These are phyloP conservation scores for Alternaria viburni DNA, from an alignment of 2,329 filamentous ascomycete genomes.

Conservation along the genomic window DNA sequence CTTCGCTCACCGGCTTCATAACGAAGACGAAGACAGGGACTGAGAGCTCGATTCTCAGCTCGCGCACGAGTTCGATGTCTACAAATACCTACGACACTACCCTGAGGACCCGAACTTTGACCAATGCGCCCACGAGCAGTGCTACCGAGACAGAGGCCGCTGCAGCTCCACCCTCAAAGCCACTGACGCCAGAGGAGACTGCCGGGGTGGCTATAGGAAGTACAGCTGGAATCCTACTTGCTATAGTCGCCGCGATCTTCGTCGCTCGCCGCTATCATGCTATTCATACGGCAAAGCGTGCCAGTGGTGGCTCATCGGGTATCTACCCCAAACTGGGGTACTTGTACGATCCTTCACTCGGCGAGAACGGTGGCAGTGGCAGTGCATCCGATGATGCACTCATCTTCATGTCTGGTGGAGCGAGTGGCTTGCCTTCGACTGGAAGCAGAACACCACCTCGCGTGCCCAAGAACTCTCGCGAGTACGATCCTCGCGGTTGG, in stretches of 20 bases:
- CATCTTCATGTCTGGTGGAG: conserved; percentile 33
- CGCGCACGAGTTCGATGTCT: not conserved
- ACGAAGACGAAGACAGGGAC: not conserved
- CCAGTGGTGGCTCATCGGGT: conserved; percentile 21
- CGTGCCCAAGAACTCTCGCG: conserved; percentile 1
- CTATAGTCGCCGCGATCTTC: conserved; percentile 41
- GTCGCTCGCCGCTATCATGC: conserved; percentile 40
- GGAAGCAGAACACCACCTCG: not conserved
- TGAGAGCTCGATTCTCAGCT: not conserved
- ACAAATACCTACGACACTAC: not conserved
- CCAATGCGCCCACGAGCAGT: conserved; percentile 16
- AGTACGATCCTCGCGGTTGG: conserved; percentile 7
- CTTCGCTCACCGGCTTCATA: not conserved
- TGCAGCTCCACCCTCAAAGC: conserved; percentile 16
- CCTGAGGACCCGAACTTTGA: not conserved
- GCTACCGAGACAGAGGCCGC: conserved; percentile 16
- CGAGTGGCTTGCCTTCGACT: conserved; percentile 7
- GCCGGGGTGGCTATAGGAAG: conserved; percentile 45
- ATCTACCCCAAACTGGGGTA: conserved; percentile 44
- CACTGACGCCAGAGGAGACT: conserved; percentile 38
- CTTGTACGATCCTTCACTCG: conserved; percentile 40
- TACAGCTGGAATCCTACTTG: conserved; percentile 41
- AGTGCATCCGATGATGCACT: conserved; percentile 24
- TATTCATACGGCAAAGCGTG: conserved; percentile 25
- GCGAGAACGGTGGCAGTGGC: conserved; percentile 2